A percentile compares a stretch with the other conserved stretches of the same genome.
Evolutionary conservation across 768 basidiomycete genomes (phyloP).

Genomic region (Termitomyces sp.): DNA sequence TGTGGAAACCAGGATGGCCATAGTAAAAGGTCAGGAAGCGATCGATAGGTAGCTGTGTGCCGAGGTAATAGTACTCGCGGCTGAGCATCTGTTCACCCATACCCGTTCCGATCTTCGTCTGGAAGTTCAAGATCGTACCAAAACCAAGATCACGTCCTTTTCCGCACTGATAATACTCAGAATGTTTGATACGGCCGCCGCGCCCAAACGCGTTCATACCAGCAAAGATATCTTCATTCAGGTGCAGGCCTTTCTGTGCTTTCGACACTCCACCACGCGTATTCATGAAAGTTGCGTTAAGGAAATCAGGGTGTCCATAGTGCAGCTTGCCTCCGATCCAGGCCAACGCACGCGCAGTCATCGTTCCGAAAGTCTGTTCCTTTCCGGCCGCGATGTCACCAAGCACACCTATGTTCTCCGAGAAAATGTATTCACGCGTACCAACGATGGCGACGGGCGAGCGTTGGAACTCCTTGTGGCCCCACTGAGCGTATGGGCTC

Average conservation of each 20-base stretch:
- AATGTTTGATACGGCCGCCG: constrained; percentile 98
- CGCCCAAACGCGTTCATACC: constrained; percentile 99
- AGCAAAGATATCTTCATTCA: constrained; percentile 99
- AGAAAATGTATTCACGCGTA: constrained; percentile 99
- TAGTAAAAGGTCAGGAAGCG: constrained; percentile 99
- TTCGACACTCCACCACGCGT: constrained; percentile 99
- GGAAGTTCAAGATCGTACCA: constrained; percentile 98
- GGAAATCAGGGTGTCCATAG: constrained; percentile 99
- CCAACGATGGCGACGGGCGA: constrained; percentile 96
- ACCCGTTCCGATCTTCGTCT: constrained; percentile 99
- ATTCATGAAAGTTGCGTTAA: constrained; percentile 97
- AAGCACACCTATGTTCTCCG: constrained; percentile 98
- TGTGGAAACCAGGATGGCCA: constrained; percentile 98
- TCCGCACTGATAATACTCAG: constrained; percentile 99
- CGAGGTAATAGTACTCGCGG: constrained; percentile 98
- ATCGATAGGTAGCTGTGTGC: constrained; percentile 96
- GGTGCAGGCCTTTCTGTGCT: constrained; percentile 96
- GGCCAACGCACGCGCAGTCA: constrained; percentile 91
- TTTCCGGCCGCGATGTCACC: constrained; percentile 99
- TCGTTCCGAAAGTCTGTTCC: constrained; percentile 99
- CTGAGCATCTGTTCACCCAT: constrained; percentile 99
- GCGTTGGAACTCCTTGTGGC: constrained; percentile 88
- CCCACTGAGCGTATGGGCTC: constrained; percentile 95
- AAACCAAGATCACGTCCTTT: constrained; percentile 99
- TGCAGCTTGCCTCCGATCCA: constrained; percentile 99